Percentiles rank a stretch among this genome's conserved stretches.
These are phyloP conservation scores for Prunus dulcis DNA, from an alignment of 306 rosid species.

Conservation along the genomic window DNA sequence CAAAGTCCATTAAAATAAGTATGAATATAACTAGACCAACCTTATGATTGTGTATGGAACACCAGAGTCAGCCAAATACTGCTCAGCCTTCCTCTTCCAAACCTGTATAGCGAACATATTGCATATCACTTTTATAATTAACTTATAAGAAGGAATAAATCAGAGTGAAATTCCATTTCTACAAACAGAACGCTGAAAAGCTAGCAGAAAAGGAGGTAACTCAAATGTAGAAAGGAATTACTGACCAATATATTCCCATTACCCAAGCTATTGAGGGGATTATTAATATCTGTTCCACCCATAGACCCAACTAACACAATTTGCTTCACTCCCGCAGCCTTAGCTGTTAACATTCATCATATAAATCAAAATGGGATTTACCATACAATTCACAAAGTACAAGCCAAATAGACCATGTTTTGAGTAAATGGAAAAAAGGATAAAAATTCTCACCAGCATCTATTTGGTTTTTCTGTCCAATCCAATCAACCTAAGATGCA, in stretches of 20 bases:
- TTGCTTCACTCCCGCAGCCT: constrained; percentile 90
- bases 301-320: constrained; percentile 94
- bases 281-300: constrained; percentile 81
- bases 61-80: constrained; percentile 90
- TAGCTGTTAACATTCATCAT: constrained; percentile 51
- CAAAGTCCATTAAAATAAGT: not conserved
- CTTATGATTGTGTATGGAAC: constrained; percentile 88
- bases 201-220: constrained; percentile 10
- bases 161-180: not conserved
- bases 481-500: constrained; percentile 81
- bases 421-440: constrained; percentile 13
- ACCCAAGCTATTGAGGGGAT: constrained; percentile 83
- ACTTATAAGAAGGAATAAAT: not conserved
- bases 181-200: not conserved
- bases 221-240: constrained; percentile 19
- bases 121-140: not conserved
- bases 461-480: constrained; percentile 93
- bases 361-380: constrained; percentile 17
- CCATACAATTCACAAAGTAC: constrained; percentile 14
- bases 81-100: constrained; percentile 98
- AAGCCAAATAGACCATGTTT: not conserved
- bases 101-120: constrained; percentile 37
- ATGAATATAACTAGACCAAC: constrained; percentile 30
- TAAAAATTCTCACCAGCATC: constrained; percentile 60
- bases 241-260: constrained; percentile 92